Evolutionary conservation across 768 basidiomycete genomes (phyloP).

Genomic region (Austroboletus festivus): DNA sequence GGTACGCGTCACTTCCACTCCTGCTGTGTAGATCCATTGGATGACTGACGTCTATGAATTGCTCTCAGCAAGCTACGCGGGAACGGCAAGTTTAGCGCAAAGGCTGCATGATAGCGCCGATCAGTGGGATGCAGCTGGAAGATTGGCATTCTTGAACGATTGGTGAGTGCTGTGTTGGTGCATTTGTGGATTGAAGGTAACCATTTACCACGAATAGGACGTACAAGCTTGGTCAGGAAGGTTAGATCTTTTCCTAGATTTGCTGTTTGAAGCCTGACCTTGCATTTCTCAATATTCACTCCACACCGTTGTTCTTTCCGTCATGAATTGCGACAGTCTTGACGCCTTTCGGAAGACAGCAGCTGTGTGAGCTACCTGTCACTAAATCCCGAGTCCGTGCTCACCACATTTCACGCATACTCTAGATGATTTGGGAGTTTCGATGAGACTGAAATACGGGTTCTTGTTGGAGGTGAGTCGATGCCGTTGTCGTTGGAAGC

Average conservation of each 20-base stretch:
- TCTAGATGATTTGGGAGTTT: slow-evolving; percentile 67
- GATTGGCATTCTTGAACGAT: slow-evolving; percentile 72
- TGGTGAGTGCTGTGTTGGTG: slow-evolving; percentile 50
- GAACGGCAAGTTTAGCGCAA: slow-evolving; percentile 54
- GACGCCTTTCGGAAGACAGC: slow-evolving; percentile 88
- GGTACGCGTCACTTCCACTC: slow-evolving; percentile 38
- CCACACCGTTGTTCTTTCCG: too few relatives aligned
- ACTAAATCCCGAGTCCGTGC: background rate
- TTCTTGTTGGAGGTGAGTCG: slow-evolving; percentile 54
- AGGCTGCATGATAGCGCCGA: slow-evolving; percentile 53
- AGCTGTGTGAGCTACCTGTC: slow-evolving; percentile 57
- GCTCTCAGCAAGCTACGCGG: slow-evolving; percentile 51
- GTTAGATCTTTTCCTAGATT: slow-evolving; percentile 37
- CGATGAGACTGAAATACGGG: slow-evolving; percentile 75
- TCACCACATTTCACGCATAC: background rate
- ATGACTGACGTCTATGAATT: background rate
- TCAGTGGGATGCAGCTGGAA: slow-evolving; percentile 62
- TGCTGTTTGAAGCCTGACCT: background rate
- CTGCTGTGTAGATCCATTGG: background rate
- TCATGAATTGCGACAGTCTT: slow-evolving; percentile 44
- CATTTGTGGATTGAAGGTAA: slow-evolving; percentile 1
- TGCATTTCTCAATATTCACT: background rate
- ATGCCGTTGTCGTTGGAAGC: too few relatives aligned
- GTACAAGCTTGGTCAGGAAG: slow-evolving; percentile 87
- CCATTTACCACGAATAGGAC: slow-evolving; percentile 47